Percentiles rank a stretch among this genome's conserved stretches.
Evolutionary conservation across 768 basidiomycete genomes (phyloP).

Genomic region (Trametes cinnabarina): DNA sequence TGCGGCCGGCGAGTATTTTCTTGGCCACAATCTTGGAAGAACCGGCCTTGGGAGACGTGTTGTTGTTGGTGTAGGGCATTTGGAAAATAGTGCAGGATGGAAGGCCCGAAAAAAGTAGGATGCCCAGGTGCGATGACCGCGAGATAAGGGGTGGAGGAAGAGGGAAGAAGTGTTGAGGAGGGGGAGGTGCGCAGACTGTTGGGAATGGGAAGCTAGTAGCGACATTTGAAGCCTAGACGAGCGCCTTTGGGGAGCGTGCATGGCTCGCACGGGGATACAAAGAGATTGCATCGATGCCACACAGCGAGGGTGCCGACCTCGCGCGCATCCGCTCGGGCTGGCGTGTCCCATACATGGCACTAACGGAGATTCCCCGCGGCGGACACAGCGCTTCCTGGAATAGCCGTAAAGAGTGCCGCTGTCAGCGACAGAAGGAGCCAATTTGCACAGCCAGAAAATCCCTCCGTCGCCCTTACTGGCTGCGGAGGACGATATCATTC

Average conservation of each 20-base stretch:
- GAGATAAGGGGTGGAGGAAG: background rate
- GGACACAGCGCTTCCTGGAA: background rate
- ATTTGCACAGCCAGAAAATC: conserved; percentile 4
- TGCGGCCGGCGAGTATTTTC: conserved; percentile 64
- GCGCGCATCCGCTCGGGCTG: background rate
- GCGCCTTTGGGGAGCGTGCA: conserved; percentile 1
- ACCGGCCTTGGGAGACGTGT: background rate
- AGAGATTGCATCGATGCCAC: conserved; percentile 5
- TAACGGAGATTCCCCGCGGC: conserved; percentile 2
- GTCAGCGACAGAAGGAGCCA: background rate
- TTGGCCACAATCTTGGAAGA: conserved; percentile 52
- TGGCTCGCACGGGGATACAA: background rate
- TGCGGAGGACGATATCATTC: background rate
- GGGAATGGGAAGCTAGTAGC: conserved; percentile 10
- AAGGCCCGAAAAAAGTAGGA: background rate
- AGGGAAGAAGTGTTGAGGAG: background rate
- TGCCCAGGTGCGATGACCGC: background rate
- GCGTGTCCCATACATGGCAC: background rate
- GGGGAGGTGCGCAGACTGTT: conserved; percentile 1
- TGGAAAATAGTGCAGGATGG: background rate
- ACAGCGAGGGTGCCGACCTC: background rate
- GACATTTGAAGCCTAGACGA: conserved; percentile 9
- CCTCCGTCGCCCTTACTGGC: background rate
- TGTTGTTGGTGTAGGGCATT: conserved; percentile 2
- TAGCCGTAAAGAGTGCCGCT: background rate